Conservation (phyloP, 352 stramenopile species). For the Pythium grandisporangium region DNA sequence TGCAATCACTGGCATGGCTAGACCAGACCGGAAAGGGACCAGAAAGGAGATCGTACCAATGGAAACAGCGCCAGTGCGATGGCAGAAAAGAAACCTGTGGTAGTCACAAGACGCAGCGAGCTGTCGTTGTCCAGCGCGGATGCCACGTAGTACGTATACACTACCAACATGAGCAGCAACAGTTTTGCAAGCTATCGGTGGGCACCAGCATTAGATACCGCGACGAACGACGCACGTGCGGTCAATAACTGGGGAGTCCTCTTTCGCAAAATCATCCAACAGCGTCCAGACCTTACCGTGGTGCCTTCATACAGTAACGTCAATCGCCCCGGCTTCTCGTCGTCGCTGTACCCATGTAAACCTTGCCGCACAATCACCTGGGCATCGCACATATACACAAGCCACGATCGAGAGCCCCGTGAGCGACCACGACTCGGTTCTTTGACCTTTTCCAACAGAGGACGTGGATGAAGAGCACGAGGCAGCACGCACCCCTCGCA, state of each 20-base stretch:
- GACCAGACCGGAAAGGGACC: too few relatives aligned
- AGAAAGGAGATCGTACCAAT: slow-evolving; percentile 21
- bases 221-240: background rate
- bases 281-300: slow-evolving; percentile 15
- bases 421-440: too few relatives aligned
- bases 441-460: too few relatives aligned
- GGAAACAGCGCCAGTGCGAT: slow-evolving; percentile 45
- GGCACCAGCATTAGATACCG: background rate
- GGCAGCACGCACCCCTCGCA: slow-evolving; percentile 33
- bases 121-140: slow-evolving; percentile 41
- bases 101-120: slow-evolving; percentile 40
- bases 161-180: slow-evolving; percentile 51
- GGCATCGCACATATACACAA: background rate
- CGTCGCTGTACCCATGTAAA: slow-evolving; percentile 45
- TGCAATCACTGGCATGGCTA: too few relatives aligned
- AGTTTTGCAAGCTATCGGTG: slow-evolving; percentile 40
- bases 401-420: too few relatives aligned
- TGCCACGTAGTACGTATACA: slow-evolving; percentile 70
- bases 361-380: slow-evolving; percentile 55
- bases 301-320: slow-evolving; percentile 61
- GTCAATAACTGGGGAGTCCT: too few relatives aligned
- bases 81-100: slow-evolving; percentile 59
- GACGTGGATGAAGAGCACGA: too few relatives aligned
- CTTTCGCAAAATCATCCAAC: background rate
- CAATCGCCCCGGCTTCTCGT: slow-evolving; percentile 44